Percentiles rank a stretch among this genome's conserved stretches.
Evolutionary conservation across 2,329 filamentous ascomycete genomes (phyloP).

Genomic region (Stromatinia cepivora): DNA sequence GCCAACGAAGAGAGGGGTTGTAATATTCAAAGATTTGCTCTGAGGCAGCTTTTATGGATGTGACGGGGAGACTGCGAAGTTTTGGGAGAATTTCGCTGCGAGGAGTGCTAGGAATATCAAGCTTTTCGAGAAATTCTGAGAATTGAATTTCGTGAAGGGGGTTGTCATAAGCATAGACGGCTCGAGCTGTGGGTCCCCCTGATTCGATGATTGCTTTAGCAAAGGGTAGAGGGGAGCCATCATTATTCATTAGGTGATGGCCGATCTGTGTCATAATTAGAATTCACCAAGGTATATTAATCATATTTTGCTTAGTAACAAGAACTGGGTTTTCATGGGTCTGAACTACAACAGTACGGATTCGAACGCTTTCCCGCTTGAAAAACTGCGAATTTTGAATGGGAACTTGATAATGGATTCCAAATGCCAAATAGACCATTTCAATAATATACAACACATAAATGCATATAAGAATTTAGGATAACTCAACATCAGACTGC

Average conservation of each 20-base stretch:
- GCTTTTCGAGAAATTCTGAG: slow-evolving; percentile 52
- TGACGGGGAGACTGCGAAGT: slow-evolving; percentile 49
- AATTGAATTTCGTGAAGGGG: slow-evolving; percentile 58
- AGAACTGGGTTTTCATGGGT: not conserved
- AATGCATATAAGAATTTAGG: too few relatives aligned
- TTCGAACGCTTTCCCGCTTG: not conserved
- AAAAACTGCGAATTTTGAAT: not conserved
- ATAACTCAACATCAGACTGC: not conserved
- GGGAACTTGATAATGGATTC: not conserved
- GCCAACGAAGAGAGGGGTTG: slow-evolving; percentile 52
- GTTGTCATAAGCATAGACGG: slow-evolving; percentile 55
- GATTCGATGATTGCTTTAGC: slow-evolving; percentile 58
- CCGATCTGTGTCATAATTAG: slow-evolving; percentile 52
- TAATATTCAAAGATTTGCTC: slow-evolving; percentile 48
- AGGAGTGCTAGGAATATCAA: slow-evolving; percentile 51
- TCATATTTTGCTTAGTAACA: too few relatives aligned
- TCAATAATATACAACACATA: not conserved
- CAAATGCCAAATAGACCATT: not conserved
- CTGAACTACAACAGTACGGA: not conserved
- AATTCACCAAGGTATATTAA: not conserved
- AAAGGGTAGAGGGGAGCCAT: slow-evolving; percentile 46
- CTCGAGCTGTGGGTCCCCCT: slow-evolving; percentile 56
- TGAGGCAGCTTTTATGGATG: slow-evolving; percentile 46
- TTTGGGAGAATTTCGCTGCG: slow-evolving; percentile 51
- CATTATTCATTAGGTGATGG: slow-evolving; percentile 61